These are phyloP conservation scores for Saksenaea oblongispora DNA, from an alignment of 371 early-diverging fungal genomes.

Conservation along the genomic window DNA sequence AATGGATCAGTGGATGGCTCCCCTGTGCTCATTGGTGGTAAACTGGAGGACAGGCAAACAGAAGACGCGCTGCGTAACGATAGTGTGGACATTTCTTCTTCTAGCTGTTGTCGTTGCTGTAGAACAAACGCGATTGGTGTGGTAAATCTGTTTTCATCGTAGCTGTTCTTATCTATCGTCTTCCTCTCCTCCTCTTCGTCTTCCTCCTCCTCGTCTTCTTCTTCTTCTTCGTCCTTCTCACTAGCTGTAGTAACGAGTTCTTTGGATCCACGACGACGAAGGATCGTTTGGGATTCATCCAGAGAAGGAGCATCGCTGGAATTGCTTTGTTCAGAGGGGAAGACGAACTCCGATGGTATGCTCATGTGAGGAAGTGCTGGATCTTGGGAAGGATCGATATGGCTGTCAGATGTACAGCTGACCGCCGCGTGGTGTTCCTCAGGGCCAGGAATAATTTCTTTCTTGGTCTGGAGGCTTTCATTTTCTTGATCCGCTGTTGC, in stretches of 20 bases:
- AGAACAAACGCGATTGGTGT: neutral
- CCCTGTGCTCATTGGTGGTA: neutral
- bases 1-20: neutral
- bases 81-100: conserved; percentile 4
- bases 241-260: neutral
- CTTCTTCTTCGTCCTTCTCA: neutral
- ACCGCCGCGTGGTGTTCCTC: too few relatives aligned
- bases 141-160: neutral
- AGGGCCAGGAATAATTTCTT: too few relatives aligned
- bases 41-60: neutral
- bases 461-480: too few relatives aligned
- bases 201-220: neutral
- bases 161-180: neutral
- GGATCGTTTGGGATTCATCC: neutral
- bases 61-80: conserved; percentile 20
- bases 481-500: too few relatives aligned
- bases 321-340: neutral
- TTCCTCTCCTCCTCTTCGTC: neutral
- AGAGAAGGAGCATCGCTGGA: neutral
- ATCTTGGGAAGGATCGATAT: too few relatives aligned
- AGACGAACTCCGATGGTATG: too few relatives aligned
- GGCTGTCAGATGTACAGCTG: too few relatives aligned
- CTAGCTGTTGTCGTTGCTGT: conserved; percentile 9
- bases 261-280: neutral
- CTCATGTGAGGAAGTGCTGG: too few relatives aligned